Conservation (phyloP, 371 early-diverging fungal genomes). For the Mucor circinelloides region DNA sequence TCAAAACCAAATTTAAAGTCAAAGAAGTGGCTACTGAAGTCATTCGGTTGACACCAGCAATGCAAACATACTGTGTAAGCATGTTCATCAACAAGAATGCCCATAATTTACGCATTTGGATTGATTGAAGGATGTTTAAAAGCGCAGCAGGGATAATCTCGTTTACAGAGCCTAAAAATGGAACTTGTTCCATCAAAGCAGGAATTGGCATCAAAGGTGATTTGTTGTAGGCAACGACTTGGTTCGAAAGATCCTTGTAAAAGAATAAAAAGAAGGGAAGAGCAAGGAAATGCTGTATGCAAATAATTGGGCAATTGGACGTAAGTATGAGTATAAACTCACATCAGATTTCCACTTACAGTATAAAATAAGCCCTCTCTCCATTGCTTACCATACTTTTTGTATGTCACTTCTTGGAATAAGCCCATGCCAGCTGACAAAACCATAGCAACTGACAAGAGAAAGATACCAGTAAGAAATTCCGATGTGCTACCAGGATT, state of each 20-base stretch:
- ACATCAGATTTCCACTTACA: constrained; percentile 39
- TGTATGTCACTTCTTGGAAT: constrained; percentile 82
- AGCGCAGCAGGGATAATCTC: constrained; percentile 23
- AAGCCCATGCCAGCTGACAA: constrained; percentile 82
- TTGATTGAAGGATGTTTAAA: constrained; percentile 19
- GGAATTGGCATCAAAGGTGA: constrained; percentile 55
- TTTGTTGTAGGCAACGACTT: constrained; percentile 50
- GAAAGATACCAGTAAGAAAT: constrained; percentile 71
- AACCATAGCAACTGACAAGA: constrained; percentile 75
- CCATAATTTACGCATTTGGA: constrained; percentile 68
- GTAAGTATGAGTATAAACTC: too few species aligned
- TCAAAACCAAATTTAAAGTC: constrained; percentile 85
- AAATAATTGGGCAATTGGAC: not conserved
- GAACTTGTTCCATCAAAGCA: constrained; percentile 35
- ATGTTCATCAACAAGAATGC: constrained; percentile 69
- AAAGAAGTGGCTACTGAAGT: constrained; percentile 77
- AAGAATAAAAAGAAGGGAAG: constrained; percentile 81
- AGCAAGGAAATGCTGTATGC: constrained; percentile 71
- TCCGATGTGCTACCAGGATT: constrained; percentile 47
- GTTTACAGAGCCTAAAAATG: constrained; percentile 27
- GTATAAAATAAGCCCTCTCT: constrained; percentile 90
- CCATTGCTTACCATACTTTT: constrained; percentile 84
- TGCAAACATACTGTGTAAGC: constrained; percentile 83
- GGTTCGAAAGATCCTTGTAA: constrained; percentile 61
- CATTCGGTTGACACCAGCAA: constrained; percentile 86